Evolutionary conservation across 2,329 filamentous ascomycete species (phyloP).

Genomic region (Helicocarpus griseus): DNA sequence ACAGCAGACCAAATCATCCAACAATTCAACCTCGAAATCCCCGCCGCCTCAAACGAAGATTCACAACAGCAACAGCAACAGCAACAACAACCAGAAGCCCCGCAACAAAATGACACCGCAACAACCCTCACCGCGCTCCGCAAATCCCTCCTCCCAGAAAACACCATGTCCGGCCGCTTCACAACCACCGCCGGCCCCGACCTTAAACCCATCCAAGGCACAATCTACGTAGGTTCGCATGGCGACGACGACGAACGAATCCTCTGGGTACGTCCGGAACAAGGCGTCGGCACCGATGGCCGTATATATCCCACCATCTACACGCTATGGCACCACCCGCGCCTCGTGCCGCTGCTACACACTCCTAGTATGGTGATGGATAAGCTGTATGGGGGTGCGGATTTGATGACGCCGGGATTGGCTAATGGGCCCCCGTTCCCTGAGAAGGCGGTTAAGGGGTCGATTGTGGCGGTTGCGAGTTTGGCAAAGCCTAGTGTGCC

Average conservation of each 20-base stretch:
- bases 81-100: conserved; percentile 22
- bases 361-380: conserved; percentile 50
- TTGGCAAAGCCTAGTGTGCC: conserved; percentile 52
- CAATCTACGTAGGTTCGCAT: conserved; percentile 54
- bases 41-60: conserved; percentile 27
- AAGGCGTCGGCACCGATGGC: conserved; percentile 35
- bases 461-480: conserved; percentile 55
- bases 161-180: conserved; percentile 53
- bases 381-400: conserved; percentile 55
- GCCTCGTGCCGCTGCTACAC: conserved; percentile 53
- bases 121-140: conserved; percentile 43
- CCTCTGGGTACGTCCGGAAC: conserved; percentile 55
- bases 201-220: conserved; percentile 51
- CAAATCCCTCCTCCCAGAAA: conserved; percentile 54
- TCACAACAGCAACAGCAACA: conserved; percentile 10
- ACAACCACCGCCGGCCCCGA: conserved; percentile 56
- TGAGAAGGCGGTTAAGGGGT: conserved; percentile 46
- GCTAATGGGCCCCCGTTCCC: conserved; percentile 57
- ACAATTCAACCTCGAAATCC: conserved; percentile 47
- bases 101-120: conserved; percentile 20
- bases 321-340: conserved; percentile 55
- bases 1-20: conserved; percentile 58
- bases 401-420: conserved; percentile 60
- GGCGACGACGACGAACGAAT: conserved; percentile 48
- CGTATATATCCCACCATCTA: conserved; percentile 47